Evolutionary conservation across 2,329 filamentous ascomycete genomes (phyloP).

Genomic region (Aspergillus aculeatus): DNA sequence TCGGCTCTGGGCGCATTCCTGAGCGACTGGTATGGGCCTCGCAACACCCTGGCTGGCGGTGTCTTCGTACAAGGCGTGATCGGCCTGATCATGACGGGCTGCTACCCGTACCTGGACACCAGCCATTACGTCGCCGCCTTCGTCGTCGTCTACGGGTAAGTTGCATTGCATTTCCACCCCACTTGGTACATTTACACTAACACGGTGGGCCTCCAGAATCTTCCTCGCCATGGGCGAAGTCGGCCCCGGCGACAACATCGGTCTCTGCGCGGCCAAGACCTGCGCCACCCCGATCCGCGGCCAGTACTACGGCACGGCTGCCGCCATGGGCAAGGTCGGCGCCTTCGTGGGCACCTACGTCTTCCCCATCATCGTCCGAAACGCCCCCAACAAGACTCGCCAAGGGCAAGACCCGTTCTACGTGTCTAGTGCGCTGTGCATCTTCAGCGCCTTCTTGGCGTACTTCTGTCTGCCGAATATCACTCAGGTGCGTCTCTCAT

Average conservation of each 20-base stretch:
- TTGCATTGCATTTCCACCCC: neutral
- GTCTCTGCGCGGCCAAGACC: conserved; percentile 80
- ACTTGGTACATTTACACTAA: neutral
- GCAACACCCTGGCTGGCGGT: conserved; percentile 68
- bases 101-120: conserved; percentile 68
- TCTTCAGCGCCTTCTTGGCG: conserved; percentile 69
- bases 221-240: conserved; percentile 77
- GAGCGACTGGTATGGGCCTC: conserved; percentile 76
- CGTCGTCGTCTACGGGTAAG: conserved; percentile 69
- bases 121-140: conserved; percentile 69
- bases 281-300: conserved; percentile 85
- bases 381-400: conserved; percentile 55
- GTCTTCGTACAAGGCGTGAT: conserved; percentile 72
- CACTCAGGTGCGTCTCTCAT: conserved; percentile 47
- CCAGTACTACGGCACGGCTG: conserved; percentile 61
- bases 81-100: conserved; percentile 85
- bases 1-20: conserved; percentile 73
- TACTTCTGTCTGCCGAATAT: conserved; percentile 72
- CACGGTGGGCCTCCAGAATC: conserved; percentile 44
- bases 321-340: conserved; percentile 48
- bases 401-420: conserved; percentile 85
- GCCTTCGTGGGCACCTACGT: conserved; percentile 86
- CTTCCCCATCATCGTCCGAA: conserved; percentile 67
- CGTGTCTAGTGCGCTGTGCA: conserved; percentile 72
- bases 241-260: conserved; percentile 89